phyloP scores from a whole-genome alignment of 768 basidiomycete species.

The Rhodotorula graminis region DNA sequence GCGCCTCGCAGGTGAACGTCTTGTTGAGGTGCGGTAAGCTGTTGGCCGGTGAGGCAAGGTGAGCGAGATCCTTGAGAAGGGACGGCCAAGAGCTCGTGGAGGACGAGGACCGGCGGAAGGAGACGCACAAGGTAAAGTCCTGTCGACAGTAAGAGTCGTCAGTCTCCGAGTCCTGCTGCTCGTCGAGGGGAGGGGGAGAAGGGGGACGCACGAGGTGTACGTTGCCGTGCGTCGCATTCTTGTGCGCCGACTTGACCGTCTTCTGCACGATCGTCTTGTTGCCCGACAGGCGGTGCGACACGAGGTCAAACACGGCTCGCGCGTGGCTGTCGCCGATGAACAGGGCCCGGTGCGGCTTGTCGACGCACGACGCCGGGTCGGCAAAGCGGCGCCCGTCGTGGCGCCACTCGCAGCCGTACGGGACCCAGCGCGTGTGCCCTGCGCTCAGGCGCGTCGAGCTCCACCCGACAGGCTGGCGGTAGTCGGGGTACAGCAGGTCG shows the following conservation, averaged over 20 bases:
- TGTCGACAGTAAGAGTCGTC: not conserved
- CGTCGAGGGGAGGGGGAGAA: not conserved
- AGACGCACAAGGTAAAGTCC: not conserved
- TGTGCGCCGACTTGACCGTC: constrained; percentile 1
- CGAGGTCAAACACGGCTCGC: constrained; percentile 1
- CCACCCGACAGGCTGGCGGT: constrained; percentile 12
- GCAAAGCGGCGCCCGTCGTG: constrained; percentile 19
- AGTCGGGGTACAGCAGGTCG: too few relatives aligned
- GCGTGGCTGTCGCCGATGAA: constrained; percentile 23
- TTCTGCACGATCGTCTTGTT: not conserved
- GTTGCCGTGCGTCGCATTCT: constrained; percentile 20
- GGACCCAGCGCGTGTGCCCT: constrained; percentile 2
- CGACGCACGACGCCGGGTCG: constrained; percentile 1
- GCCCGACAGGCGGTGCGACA: not conserved
- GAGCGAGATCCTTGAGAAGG: not conserved
- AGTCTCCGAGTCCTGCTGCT: not conserved
- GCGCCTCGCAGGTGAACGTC: not conserved
- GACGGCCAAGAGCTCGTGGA: too few relatives aligned
- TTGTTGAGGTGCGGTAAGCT: constrained; percentile 8
- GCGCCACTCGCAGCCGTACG: not conserved
- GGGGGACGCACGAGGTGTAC: constrained; percentile 20
- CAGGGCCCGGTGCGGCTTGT: not conserved
- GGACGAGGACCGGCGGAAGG: not conserved
- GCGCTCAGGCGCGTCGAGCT: constrained; percentile 9
- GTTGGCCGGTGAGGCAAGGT: not conserved